A percentile compares a stretch with the other conserved stretches of the same genome.
These are phyloP conservation scores for Silene noctiflora DNA, from an alignment of 179 eudicot species.

Conservation along the genomic window DNA sequence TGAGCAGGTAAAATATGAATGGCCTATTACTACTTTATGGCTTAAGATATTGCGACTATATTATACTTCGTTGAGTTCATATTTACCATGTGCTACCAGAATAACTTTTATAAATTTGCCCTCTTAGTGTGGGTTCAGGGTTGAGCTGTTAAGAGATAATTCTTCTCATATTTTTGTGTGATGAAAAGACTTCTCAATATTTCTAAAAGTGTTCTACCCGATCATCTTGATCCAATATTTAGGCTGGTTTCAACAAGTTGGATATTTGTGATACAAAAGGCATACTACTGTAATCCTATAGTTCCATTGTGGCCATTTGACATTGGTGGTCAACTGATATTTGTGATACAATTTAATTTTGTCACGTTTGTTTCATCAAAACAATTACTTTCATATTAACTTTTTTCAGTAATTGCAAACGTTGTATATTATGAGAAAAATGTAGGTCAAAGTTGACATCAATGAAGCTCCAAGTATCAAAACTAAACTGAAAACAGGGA, in stretches of 20 bases:
- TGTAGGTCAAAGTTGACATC: neutral
- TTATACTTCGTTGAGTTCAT: neutral
- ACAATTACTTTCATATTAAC: too few relatives aligned
- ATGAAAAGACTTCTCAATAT: neutral
- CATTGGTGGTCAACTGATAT: too few relatives aligned
- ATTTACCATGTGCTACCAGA: neutral
- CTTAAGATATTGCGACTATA: neutral
- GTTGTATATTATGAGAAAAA: too few relatives aligned
- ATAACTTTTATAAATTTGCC: neutral
- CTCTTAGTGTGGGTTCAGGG: neutral
- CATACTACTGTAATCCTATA: neutral
- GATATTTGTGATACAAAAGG: neutral
- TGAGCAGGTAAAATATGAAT: slow-evolving; percentile 6
- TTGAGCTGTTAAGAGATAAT: neutral
- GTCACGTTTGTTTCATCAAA: too few relatives aligned
- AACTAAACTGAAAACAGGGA: neutral
- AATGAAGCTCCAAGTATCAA: neutral
- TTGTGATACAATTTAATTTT: too few relatives aligned
- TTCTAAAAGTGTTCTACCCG: neutral
- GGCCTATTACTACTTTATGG: neutral
- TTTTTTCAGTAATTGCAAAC: too few relatives aligned
- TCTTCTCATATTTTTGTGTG: neutral
- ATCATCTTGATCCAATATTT: too few relatives aligned
- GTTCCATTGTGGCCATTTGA: too few relatives aligned
- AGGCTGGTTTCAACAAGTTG: neutral